Base-by-base conservation (phyloP, 148 eudicot species). In the Fallopia convolvulus region DNA sequence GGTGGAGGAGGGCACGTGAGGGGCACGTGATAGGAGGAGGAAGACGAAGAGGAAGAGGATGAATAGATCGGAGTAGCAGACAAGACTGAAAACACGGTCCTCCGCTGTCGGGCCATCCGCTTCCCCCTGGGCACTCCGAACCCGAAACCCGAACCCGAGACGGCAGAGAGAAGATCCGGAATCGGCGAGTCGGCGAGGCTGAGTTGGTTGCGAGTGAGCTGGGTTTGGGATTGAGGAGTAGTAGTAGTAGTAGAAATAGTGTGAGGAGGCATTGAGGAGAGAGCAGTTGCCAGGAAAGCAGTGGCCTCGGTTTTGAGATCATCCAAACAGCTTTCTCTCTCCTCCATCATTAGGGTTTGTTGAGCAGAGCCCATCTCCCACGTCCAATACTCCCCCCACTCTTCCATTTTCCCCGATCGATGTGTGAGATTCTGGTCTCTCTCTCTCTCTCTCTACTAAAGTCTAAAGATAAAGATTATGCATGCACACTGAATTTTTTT, bases 11-110 rank as follows among this genome's bases (percentile, higher is more conserved):
- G 72, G 46, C 72, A 80, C 91, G 93, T 84, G 88, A 74, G 84
- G 86, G 80, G 85, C 87, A 83, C 84, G 87, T 85, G 84, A 5
- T 83, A 70, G 61, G 70, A 18, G 42, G 32, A 61, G 53, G 83
- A 8, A 10, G 72, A 68, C 0, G 72, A 68, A 0, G 72, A 68
- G 8, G 72, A 13, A 66, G 21, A 50, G 50, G 39, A 30, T 72
- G 74, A 60, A 33, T 79, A 73, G 12, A 80, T 55, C 1, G 80
- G 48, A 74, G 76, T 20, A 12, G 81, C 47, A 79, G 72, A 0
- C 79, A 82, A 0, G 78, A 82, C 0, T 75, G 77, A 6, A 79
- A 77, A 0, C 74, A 81, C 1, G 75, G 76, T 47, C 70, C 0
- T 80, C 46, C 9, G 84, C 75, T 1, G 83, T 52, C 4, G 81